A percentile compares a stretch with the other conserved stretches of the same genome.
These are phyloP conservation scores for Syncephalastrum sp. DNA, from an alignment of 371 early-diverging fungal genomes.

Conservation along the genomic window DNA sequence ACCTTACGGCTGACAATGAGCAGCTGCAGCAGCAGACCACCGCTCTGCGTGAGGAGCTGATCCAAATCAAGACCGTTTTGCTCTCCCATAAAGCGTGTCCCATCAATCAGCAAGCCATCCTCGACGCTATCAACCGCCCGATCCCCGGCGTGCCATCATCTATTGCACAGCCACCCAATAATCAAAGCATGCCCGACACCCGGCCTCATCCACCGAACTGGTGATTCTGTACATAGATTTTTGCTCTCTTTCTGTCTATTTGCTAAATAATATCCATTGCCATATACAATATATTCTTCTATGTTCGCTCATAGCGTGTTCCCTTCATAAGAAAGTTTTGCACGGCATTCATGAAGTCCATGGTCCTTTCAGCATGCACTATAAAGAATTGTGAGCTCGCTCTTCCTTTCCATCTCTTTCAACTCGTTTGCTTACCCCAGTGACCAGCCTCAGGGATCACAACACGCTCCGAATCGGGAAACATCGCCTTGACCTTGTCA, in stretches of 20 bases:
- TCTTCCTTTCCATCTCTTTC: too few species aligned
- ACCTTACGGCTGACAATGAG: constrained; percentile 52
- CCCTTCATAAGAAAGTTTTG: too few species aligned
- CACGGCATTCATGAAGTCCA: too few species aligned
- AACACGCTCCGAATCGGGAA: constrained; percentile 63
- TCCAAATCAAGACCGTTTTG: constrained; percentile 56
- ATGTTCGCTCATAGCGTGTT: too few species aligned
- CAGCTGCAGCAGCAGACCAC: constrained; percentile 44
- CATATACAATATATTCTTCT: too few species aligned
- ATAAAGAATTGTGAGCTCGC: background rate
- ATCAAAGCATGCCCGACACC: too few species aligned
- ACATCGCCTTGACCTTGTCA: constrained; percentile 54
- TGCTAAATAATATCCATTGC: too few species aligned
- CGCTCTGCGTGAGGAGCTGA: constrained; percentile 49
- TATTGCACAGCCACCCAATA: too few species aligned
- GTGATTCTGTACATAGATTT: too few species aligned
- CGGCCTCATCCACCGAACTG: too few species aligned
- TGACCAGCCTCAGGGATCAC: constrained; percentile 76
- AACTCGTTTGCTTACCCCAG: constrained; percentile 68
- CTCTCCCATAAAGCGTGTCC: constrained; percentile 64
- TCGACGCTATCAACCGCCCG: constrained; percentile 15
- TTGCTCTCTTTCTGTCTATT: too few species aligned
- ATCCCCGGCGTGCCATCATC: constrained; percentile 6
- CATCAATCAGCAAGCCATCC: constrained; percentile 29
- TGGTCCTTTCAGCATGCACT: too few species aligned